Conservation (phyloP, 2,329 filamentous ascomycete genomes). For the Juglanconis juglandina region DNA sequence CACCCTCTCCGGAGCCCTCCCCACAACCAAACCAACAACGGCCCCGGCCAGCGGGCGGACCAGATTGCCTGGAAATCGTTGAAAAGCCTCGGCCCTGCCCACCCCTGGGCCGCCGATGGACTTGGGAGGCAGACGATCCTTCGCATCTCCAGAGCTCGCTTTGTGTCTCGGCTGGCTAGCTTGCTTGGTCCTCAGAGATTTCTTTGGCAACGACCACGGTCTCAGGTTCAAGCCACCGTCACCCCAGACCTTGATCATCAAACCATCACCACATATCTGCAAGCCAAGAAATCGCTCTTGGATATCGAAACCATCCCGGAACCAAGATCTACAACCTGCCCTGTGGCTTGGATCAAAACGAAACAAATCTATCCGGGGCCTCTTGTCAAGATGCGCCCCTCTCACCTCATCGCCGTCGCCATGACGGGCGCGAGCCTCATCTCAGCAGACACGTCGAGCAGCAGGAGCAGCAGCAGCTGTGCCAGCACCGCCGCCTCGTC, state of each 20-base stretch:
- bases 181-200: not conserved
- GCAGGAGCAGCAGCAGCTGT: not conserved
- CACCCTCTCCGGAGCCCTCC: not conserved
- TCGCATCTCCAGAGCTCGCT: not conserved
- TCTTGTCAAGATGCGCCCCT: constrained; percentile 6
- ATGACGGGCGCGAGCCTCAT: not conserved
- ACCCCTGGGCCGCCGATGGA: not conserved
- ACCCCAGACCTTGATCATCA: not conserved
- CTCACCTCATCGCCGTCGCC: constrained; percentile 8
- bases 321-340: not conserved
- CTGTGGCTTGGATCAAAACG: not conserved
- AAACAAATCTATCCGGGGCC: not conserved
- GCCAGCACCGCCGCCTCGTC: not conserved
- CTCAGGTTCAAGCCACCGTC: not conserved
- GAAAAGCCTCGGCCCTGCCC: constrained; percentile 6
- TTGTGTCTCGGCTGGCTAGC: not conserved
- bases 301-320: not conserved
- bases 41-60: not conserved
- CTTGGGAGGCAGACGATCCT: not conserved
- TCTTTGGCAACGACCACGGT: not conserved
- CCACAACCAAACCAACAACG: not conserved
- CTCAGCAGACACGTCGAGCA: not conserved
- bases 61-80: not conserved
- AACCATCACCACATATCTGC: not conserved
- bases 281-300: not conserved